Conservation (phyloP, 768 basidiomycete genomes). For the Podaxis sp. region DNA sequence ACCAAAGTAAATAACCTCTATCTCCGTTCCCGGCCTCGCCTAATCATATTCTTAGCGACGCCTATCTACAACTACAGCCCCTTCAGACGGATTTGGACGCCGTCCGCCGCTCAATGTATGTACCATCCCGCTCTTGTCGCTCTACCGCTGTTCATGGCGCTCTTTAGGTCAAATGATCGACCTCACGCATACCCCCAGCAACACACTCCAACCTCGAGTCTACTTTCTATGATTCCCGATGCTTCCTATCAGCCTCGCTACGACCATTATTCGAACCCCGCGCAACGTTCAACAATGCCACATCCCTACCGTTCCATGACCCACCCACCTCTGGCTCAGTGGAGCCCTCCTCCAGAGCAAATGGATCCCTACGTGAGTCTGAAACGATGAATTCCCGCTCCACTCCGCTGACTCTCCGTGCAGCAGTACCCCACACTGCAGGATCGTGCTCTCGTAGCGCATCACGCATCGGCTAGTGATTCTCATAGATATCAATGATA, state of each 20-base stretch:
- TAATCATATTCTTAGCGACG: slow-evolving; percentile 35
- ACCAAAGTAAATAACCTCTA: slow-evolving; percentile 31
- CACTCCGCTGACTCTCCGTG: not conserved
- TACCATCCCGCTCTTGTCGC: slow-evolving; percentile 15
- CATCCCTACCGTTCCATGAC: slow-evolving; percentile 50
- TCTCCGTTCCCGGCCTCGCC: slow-evolving; percentile 10
- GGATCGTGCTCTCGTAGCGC: slow-evolving; percentile 36
- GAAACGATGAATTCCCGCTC: not conserved
- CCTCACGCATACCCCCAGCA: slow-evolving; percentile 46
- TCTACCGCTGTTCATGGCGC: slow-evolving; percentile 15
- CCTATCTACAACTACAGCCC: slow-evolving; percentile 42
- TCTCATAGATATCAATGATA: slow-evolving; percentile 44
- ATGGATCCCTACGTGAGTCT: slow-evolving; percentile 65
- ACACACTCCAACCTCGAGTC: slow-evolving; percentile 35
- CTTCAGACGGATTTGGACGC: slow-evolving; percentile 43
- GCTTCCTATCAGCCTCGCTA: slow-evolving; percentile 51
- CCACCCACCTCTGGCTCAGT: slow-evolving; percentile 50
- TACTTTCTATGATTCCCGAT: slow-evolving; percentile 61
- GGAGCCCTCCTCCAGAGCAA: slow-evolving; percentile 54
- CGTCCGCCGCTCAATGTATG: slow-evolving; percentile 47
- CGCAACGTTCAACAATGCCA: slow-evolving; percentile 28
- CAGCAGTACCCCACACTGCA: slow-evolving; percentile 29
- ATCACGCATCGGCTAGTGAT: slow-evolving; percentile 34
- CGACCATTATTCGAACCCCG: slow-evolving; percentile 45
- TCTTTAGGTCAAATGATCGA: slow-evolving; percentile 31